Evolutionary conservation across 78 protist species (phyloP).

Genomic region (Pigoraptor vietnamica): DNA sequence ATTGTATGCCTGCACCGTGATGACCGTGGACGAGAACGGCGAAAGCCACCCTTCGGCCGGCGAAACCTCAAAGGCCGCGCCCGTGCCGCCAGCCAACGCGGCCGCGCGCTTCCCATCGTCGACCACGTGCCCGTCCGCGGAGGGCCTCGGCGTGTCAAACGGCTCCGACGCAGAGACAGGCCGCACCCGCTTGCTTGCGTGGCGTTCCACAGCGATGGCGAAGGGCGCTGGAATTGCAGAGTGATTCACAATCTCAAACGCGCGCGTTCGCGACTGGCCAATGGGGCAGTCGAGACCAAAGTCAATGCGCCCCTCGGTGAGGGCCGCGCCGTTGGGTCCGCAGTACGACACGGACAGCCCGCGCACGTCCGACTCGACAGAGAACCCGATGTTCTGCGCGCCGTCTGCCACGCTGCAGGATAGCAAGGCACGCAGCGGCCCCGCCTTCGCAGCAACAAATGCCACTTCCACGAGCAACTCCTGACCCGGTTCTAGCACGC

Average conservation of each 20-base stretch:
- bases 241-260: background rate
- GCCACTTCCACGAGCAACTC: background rate
- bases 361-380: background rate
- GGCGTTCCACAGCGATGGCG: background rate
- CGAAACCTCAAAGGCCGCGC: background rate
- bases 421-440: background rate
- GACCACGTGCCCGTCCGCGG: background rate
- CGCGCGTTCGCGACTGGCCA: background rate
- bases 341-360: background rate
- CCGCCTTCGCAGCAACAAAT: background rate
- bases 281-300: background rate
- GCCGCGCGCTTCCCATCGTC: background rate
- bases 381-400: background rate
- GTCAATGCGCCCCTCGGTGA: background rate
- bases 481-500: background rate
- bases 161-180: background rate
- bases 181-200: background rate
- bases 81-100: background rate
- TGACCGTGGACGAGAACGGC: background rate
- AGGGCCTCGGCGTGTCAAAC: background rate
- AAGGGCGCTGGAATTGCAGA: background rate
- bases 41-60: background rate
- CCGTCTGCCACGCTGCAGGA: background rate
- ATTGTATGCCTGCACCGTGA: background rate
- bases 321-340: background rate